Base-by-base conservation (phyloP, 495 filamentous ascomycete species). In the Ascodesmis nigricans region DNA sequence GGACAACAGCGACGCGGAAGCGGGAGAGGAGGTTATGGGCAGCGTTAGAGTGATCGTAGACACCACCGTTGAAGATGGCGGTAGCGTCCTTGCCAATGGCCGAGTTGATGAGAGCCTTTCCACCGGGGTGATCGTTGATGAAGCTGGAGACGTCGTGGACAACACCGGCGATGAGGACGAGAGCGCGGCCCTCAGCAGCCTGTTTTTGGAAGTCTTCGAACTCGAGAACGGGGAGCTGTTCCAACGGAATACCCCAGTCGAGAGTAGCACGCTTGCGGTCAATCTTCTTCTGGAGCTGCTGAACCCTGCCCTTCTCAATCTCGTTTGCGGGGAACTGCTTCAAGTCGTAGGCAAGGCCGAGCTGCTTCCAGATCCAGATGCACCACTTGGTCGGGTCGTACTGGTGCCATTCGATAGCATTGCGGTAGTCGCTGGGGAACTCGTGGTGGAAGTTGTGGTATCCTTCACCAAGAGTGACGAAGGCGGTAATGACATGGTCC, bases 381-480 rank as follows among this genome's bases (percentile, higher is more conserved):
- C 58, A 66, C 83, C 84, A 93, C 66, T 97, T 97, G 56, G 87
- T 97, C 14, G 87, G 87, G 59, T 97, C 87, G 51, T 97, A 97
- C 64, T 97, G 87, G 63, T 76, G 77, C 80, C 82, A 93, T 53
- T 92, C 64, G 43, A 97, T 90, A 33, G 84, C 87, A 57, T 97
- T 97, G 54, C 87, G 80, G 75, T 92, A 93, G 57, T 97, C 87
- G 9, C 79, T 90, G 34, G 87, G 87, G 63, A 97, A 97, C 54
- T 97, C 87, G 66, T 97, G 87, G 64, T 97, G 87, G 72, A 97
- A 97, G 64, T 91, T 92, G 67, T 95, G 83, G 63, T 97, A 97
- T 33, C 87, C 87, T 57, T 97, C 87, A 31, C 87, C 87, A 19
- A 97, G 79, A 29, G 87, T 97, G 36, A 90, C 78, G 8, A 97